Evolutionary conservation across 106 monocot genomes (phyloP).

Genomic region (Amphibolis antarctica): DNA sequence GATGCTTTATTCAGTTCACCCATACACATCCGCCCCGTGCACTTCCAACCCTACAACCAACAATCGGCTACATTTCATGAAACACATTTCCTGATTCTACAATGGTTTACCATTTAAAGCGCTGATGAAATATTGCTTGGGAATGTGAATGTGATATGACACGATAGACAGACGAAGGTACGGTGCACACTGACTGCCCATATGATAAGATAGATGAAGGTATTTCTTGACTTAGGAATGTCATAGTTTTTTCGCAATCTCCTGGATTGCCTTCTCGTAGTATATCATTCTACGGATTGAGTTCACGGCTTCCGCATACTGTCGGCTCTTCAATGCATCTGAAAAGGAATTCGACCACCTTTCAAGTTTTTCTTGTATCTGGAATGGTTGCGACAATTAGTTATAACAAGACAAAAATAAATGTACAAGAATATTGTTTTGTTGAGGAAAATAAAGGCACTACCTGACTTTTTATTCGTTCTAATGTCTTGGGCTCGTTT

Average conservation of each 20-base stretch:
- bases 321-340: conserved; percentile 36
- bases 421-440: not conserved
- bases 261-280: conserved; percentile 76
- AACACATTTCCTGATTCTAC: no score
- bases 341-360: conserved; percentile 40
- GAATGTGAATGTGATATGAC: no score
- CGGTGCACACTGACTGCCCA: no score
- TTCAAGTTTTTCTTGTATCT: conserved; percentile 52
- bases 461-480: conserved; percentile 49
- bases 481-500: conserved; percentile 27
- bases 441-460: not conserved
- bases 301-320: conserved; percentile 39
- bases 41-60: no score
- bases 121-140: no score
- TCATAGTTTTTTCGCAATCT: conserved; percentile 75
- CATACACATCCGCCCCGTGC: no score
- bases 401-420: conserved; percentile 1
- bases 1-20: no score
- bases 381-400: not conserved
- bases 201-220: no score
- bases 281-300: conserved; percentile 74
- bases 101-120: no score
- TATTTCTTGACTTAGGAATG: not conserved
- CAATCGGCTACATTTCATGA: no score
- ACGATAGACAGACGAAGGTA: no score